Evolutionary conservation across 2,329 filamentous ascomycete species (phyloP), one percentile per base, ranked within the genome.

Genomic region (Fusarium luffae): DNA sequence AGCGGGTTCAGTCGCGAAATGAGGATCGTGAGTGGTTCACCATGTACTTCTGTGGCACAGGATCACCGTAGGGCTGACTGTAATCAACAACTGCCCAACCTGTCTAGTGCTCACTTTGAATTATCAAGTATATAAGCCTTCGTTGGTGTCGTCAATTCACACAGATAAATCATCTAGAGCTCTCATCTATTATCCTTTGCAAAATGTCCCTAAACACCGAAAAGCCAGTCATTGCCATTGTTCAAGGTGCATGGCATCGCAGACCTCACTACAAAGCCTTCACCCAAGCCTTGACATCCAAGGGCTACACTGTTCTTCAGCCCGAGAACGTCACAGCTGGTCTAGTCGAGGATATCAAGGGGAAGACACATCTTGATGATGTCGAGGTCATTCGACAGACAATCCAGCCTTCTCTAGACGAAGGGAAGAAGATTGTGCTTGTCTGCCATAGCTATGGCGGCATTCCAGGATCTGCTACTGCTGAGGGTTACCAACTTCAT

Each of bases 371-470:
- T 8, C 4, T 52, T 1, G 57, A 73, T 3, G 70, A 73, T 0
- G 59, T 55, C 0, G 12, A 50, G 1, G 50, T 14, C 0, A 72
- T 72, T 19, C 47, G 41, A 0, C 0, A 46, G 1, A 34, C 63
- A 0, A n/a, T 71, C 0, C 50, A 66, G 5, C 30, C 51, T 0
- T 27, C 14, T 0, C 30, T 73, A 0, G 49, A 42, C 0, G 13
- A 59, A 4, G 69, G 59, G 1, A 61, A 63, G 27, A n/a, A 51
- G 7, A 49, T 75, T 0, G 42, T 75, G 1, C 10, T 74, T 1
- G 34, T 75, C 1, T 71, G 66, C 12, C 74, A 76, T 25, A 74
- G 71, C 25, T 75, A 74, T n/a, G 78, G 77, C 7, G 79, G 78
- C 2, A 74, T 79, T 8, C 73, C 76, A 0, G 75, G 72, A 4